A percentile compares a stretch with the other conserved stretches of the same genome.
Evolutionary conservation across 768 basidiomycete genomes (phyloP).

Genomic region (Agrocybe pediades): DNA sequence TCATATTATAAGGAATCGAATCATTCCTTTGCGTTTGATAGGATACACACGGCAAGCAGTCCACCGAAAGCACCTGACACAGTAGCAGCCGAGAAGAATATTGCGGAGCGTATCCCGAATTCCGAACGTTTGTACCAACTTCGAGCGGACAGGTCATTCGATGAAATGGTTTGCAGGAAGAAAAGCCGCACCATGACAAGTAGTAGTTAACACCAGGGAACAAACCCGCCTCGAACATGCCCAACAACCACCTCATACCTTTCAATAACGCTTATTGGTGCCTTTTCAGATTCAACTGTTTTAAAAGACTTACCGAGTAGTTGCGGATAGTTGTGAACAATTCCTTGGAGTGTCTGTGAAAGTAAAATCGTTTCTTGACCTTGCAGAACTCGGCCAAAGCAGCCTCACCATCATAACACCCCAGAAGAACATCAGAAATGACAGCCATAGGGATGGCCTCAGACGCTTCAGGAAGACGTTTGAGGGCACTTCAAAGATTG

Average conservation of each 20-base stretch:
- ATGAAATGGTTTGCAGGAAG: not conserved
- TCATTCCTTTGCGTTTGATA: too few species aligned
- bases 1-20: not conserved
- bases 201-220: constrained; percentile 70
- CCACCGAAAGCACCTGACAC: constrained; percentile 84
- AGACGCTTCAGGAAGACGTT: constrained; percentile 74
- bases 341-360: constrained; percentile 67
- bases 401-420: constrained; percentile 69
- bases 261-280: not conserved
- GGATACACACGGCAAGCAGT: constrained; percentile 56
- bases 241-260: constrained; percentile 75
- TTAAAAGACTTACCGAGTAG: constrained; percentile 52
- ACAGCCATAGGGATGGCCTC: constrained; percentile 78
- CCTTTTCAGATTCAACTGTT: not conserved
- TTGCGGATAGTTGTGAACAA: constrained; percentile 69
- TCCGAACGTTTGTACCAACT: constrained; percentile 71
- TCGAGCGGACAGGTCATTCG: not conserved
- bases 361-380: not conserved
- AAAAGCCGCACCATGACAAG: constrained; percentile 61
- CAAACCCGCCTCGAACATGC: constrained; percentile 73
- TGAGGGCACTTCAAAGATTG: constrained; percentile 77
- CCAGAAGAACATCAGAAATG: constrained; percentile 72
- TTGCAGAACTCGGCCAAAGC: not conserved
- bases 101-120: constrained; percentile 64
- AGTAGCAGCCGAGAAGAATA: constrained; percentile 80